Evolutionary conservation across 2,329 filamentous ascomycete genomes (phyloP).

Genomic region (Claviceps maximensis): DNA sequence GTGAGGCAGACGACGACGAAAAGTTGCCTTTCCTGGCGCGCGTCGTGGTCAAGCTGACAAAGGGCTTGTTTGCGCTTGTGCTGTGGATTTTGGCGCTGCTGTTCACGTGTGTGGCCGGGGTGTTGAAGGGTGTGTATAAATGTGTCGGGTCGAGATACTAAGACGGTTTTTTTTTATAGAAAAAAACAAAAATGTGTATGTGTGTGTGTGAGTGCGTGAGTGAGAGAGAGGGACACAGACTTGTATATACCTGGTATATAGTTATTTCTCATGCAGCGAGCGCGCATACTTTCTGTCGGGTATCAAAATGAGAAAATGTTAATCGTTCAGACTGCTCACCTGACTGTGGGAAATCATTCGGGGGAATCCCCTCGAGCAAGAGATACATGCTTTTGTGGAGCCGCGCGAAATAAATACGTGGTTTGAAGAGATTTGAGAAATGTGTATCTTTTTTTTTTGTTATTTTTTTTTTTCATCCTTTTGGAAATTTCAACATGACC

Average conservation of each 20-base stretch:
- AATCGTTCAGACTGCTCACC: no score
- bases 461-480: neutral
- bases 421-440: neutral
- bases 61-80: conserved; percentile 41
- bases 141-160: conserved; percentile 33
- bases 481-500: neutral
- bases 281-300: neutral
- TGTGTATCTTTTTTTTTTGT: neutral
- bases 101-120: conserved; percentile 38
- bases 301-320: no score
- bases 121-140: conserved; percentile 37
- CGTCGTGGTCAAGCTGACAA: conserved; percentile 35
- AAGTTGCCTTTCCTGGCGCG: conserved; percentile 37
- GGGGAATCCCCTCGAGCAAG: no score
- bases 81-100: conserved; percentile 44
- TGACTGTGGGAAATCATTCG: no score
- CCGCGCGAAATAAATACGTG: no score
- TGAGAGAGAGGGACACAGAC: neutral
- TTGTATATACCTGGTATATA: neutral
- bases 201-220: no score
- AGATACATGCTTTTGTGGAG: no score
- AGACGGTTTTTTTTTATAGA: neutral
- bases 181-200: neutral
- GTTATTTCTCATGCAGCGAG: neutral
- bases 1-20: conserved; percentile 17